Evolutionary conservation across 805 yeast genomes (phyloP).

Genomic region (Jamesozyma hellenica): DNA sequence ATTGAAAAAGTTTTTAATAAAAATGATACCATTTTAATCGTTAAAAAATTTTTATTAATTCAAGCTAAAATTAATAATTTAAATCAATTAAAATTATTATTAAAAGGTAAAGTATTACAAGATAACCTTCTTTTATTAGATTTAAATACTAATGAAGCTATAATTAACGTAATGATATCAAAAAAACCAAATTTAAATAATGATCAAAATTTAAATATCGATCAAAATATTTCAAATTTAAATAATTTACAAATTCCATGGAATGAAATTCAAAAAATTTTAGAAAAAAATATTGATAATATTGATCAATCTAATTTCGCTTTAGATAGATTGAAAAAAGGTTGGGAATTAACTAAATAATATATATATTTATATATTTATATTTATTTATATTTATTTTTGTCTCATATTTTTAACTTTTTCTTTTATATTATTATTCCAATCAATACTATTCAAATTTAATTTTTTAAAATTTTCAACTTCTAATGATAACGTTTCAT

Average conservation of each 20-base stretch:
- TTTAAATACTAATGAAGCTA: conserved; percentile 21
- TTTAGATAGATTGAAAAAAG: conserved; percentile 29
- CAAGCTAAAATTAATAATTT: conserved; percentile 29
- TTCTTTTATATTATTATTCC: conserved; percentile 50
- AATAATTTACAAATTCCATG: conserved; percentile 31
- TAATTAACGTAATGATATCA: conserved; percentile 38
- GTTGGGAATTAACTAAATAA: conserved; percentile 32
- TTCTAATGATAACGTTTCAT: conserved; percentile 32
- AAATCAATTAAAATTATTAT: conserved; percentile 39
- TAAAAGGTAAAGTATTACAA: conserved; percentile 54
- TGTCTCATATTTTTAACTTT: conserved; percentile 35
- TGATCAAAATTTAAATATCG: not conserved
- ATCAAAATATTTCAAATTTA: not conserved
- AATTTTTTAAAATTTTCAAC: conserved; percentile 30
- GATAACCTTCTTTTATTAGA: conserved; percentile 37
- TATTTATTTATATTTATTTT: conserved; percentile 1
- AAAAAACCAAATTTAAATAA: conserved; percentile 6
- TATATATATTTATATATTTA: not conserved
- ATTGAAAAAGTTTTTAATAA: conserved; percentile 19
- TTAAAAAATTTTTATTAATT: conserved; percentile 25
- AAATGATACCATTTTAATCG: conserved; percentile 27
- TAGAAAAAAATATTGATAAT: conserved; percentile 29
- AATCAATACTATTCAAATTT: conserved; percentile 39
- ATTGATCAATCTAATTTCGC: conserved; percentile 22
- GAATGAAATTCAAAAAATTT: conserved; percentile 32